Evolutionary conservation across 2,329 filamentous ascomycete species (phyloP).

Genomic region (Sporothrix sp.): DNA sequence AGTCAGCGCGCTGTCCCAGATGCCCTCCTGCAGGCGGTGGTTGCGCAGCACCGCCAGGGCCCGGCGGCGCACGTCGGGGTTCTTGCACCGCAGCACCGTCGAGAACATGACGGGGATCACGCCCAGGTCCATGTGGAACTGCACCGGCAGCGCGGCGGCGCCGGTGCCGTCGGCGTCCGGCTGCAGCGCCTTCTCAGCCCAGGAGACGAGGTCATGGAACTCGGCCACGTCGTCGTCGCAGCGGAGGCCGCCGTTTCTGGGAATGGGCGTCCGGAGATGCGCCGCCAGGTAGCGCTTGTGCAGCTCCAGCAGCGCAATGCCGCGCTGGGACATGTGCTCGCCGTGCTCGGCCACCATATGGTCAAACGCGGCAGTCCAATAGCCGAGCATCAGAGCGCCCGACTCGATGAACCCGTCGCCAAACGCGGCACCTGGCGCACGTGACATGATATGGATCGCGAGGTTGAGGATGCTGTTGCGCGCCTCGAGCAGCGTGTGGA

Average conservation of each 20-base stretch:
- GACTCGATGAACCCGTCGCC: neutral
- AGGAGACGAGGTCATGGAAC: neutral
- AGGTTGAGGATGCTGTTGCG: constrained; percentile 7
- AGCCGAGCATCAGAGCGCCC: neutral
- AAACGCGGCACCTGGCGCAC: neutral
- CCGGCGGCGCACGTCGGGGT: constrained; percentile 8
- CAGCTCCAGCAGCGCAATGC: constrained; percentile 5
- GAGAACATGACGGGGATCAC: constrained; percentile 13
- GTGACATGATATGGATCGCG: neutral
- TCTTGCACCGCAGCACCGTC: constrained; percentile 7
- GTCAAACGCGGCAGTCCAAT: constrained; percentile 7
- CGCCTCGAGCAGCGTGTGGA: constrained; percentile 1
- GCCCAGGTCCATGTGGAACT: constrained; percentile 16
- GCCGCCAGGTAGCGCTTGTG: constrained; percentile 7
- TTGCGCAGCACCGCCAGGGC: constrained; percentile 4
- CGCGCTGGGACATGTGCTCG: neutral
- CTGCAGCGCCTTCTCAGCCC: constrained; percentile 1
- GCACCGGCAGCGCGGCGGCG: neutral
- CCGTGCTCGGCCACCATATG: neutral
- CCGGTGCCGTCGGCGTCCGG: neutral
- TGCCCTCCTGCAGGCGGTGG: constrained; percentile 12
- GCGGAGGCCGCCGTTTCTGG: neutral
- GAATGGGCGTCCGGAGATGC: neutral
- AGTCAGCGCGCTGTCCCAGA: constrained; percentile 11
- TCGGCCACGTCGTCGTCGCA: neutral